Conservation (phyloP, 2,329 filamentous ascomycete species). For the Pseudogymnoascus sp. region DNA sequence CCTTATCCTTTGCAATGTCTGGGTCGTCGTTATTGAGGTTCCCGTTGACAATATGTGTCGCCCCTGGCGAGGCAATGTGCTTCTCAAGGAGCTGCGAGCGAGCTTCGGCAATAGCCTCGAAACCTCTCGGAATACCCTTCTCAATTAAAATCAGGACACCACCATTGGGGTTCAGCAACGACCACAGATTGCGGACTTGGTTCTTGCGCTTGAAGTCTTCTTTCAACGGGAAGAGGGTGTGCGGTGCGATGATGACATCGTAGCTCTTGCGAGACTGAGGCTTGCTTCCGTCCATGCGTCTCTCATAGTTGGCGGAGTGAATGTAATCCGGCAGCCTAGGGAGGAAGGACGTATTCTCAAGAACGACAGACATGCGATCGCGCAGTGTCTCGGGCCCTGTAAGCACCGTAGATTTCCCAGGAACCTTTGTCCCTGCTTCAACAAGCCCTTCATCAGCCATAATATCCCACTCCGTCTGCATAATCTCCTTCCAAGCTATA, state of each 20-base stretch:
- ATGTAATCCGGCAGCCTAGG: constrained; percentile 85
- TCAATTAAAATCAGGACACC: constrained; percentile 83
- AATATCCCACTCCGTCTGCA: constrained; percentile 73
- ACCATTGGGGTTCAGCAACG: constrained; percentile 70
- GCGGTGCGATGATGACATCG: constrained; percentile 84
- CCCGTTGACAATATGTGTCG: constrained; percentile 32
- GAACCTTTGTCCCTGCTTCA: constrained; percentile 42
- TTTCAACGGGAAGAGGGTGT: constrained; percentile 67
- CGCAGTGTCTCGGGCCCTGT: constrained; percentile 68
- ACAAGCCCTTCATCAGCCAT: constrained; percentile 47
- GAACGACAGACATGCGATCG: constrained; percentile 63
- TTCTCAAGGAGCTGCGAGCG: constrained; percentile 70
- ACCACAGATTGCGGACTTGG: constrained; percentile 83
- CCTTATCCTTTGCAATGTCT: constrained; percentile 43
- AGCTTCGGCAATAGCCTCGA: constrained; percentile 83
- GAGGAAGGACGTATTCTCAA: constrained; percentile 87
- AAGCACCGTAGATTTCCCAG: constrained; percentile 72
- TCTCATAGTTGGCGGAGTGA: constrained; percentile 52
- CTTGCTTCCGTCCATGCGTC: constrained; percentile 51
- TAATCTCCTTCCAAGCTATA: constrained; percentile 67
- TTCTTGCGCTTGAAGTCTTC: constrained; percentile 71
- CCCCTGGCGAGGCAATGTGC: constrained; percentile 58
- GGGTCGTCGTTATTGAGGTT: constrained; percentile 22
- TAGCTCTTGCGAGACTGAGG: constrained; percentile 63
- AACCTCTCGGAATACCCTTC: constrained; percentile 84